A percentile compares a stretch with the other conserved stretches of the same genome.
These are phyloP conservation scores for Cladophialophora exuberans DNA, from an alignment of 2,329 filamentous ascomycete genomes.

Conservation along the genomic window DNA sequence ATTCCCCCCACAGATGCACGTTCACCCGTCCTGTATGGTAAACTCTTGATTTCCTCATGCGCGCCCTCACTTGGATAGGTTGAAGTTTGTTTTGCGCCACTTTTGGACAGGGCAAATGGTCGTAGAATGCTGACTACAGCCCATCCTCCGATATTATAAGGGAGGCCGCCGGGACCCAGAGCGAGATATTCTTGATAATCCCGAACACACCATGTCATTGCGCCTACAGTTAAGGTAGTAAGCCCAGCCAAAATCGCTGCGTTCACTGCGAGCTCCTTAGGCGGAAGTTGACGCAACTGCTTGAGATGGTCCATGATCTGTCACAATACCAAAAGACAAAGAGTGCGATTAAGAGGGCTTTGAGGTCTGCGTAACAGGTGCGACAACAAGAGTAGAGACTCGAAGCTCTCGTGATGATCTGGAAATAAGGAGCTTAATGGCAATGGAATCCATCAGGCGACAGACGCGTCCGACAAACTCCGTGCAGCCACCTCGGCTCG, in stretches of 20 bases:
- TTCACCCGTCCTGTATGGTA: conserved; percentile 65
- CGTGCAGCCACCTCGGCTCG: too few species aligned
- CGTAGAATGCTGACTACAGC: conserved; percentile 20
- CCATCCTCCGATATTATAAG: conserved; percentile 42
- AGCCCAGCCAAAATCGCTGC: background rate
- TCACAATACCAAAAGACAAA: too few species aligned
- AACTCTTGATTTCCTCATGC: conserved; percentile 47
- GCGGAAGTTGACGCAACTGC: background rate
- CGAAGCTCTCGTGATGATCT: too few species aligned
- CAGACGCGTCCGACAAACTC: too few species aligned
- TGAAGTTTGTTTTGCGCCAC: background rate
- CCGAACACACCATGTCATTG: conserved; percentile 18
- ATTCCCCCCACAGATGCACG: conserved; percentile 73
- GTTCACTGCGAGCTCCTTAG: background rate
- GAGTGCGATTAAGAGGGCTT: too few species aligned
- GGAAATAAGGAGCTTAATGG: too few species aligned
- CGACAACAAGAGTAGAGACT: too few species aligned
- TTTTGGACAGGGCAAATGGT: conserved; percentile 11
- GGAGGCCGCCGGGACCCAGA: conserved; percentile 41
- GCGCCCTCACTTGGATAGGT: conserved; percentile 11
- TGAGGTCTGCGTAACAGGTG: too few species aligned
- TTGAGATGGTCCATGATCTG: conserved; percentile 6
- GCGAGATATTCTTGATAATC: conserved; percentile 41
- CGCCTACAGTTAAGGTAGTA: background rate
- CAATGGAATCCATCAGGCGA: too few species aligned